Evolutionary conservation across 2,329 filamentous ascomycete species (phyloP).

Genomic region (Alternaria gaisen): DNA sequence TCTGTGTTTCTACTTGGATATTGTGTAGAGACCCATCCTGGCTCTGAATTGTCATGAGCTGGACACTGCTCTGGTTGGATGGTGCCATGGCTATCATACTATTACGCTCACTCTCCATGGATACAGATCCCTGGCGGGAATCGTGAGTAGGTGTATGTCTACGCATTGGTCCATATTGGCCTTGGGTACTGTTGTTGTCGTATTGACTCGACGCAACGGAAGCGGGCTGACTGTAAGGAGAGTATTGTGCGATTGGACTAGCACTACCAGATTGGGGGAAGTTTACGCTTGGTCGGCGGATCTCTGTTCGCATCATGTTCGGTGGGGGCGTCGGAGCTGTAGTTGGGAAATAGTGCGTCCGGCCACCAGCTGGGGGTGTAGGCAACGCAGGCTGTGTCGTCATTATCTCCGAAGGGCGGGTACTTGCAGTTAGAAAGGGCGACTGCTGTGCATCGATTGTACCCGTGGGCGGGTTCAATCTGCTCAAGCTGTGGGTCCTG

Average conservation of each 20-base stretch:
- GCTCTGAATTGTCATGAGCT: constrained; percentile 64
- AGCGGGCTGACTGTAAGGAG: constrained; percentile 46
- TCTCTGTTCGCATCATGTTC: constrained; percentile 34
- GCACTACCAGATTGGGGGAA: constrained; percentile 54
- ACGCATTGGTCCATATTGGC: constrained; percentile 28
- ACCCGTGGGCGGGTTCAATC: constrained; percentile 54
- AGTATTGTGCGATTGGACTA: constrained; percentile 59
- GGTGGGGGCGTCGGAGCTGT: constrained; percentile 47
- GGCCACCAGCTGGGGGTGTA: constrained; percentile 53
- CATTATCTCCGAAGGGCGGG: constrained; percentile 55
- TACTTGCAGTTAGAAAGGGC: constrained; percentile 57
- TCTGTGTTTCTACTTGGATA: constrained; percentile 80
- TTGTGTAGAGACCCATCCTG: constrained; percentile 60
- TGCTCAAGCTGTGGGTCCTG: constrained; percentile 61
- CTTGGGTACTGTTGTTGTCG: constrained; percentile 45
- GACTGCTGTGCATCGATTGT: constrained; percentile 60
- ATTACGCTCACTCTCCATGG: constrained; percentile 47
- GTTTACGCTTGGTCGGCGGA: constrained; percentile 44
- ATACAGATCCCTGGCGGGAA: constrained; percentile 45
- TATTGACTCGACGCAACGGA: constrained; percentile 47
- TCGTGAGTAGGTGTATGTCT: constrained; percentile 31
- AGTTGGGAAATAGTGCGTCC: constrained; percentile 47
- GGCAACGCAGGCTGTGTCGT: constrained; percentile 58
- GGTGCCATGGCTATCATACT: constrained; percentile 57
- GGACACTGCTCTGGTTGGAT: constrained; percentile 58